Conservation (phyloP, 1,284 basidiomycete species). For the Boletellus deceptivus region DNA sequence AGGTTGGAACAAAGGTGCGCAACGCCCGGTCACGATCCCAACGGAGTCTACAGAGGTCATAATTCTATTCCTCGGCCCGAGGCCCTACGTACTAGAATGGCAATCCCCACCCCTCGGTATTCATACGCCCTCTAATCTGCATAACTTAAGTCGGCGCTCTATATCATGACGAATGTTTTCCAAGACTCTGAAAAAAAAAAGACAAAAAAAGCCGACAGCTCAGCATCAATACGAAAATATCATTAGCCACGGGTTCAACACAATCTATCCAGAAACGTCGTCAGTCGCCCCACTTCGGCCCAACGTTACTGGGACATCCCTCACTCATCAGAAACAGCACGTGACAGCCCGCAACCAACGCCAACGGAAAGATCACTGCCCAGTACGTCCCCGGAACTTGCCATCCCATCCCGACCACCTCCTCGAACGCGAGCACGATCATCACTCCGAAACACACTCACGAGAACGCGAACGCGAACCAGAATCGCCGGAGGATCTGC, state of each 20-base stretch:
- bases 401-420: conserved; percentile 46
- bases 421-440: conserved; percentile 36
- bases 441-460: conserved; percentile 39
- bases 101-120: no score
- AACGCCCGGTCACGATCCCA: no score
- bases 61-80: no score
- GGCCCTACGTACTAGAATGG: no score
- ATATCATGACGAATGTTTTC: no score
- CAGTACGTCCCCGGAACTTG: conserved; percentile 49
- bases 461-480: conserved; percentile 31
- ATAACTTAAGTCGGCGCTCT: not conserved
- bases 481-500: conserved; percentile 67
- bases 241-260: conserved; percentile 79
- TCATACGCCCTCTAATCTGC: no score
- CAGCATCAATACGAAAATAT: conserved; percentile 66
- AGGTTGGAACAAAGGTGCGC: no score
- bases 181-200: no score
- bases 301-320: not conserved
- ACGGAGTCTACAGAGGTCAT: no score
- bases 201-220: not conserved
- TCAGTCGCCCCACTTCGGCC: not conserved
- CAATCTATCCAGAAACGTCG: conserved; percentile 44
- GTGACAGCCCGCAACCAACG: conserved; percentile 57
- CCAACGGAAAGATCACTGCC: conserved; percentile 68
- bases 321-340: conserved; percentile 65